phyloP scores from a whole-genome alignment of 2,329 filamentous ascomycete genomes.

The Colletotrichum sp. region DNA sequence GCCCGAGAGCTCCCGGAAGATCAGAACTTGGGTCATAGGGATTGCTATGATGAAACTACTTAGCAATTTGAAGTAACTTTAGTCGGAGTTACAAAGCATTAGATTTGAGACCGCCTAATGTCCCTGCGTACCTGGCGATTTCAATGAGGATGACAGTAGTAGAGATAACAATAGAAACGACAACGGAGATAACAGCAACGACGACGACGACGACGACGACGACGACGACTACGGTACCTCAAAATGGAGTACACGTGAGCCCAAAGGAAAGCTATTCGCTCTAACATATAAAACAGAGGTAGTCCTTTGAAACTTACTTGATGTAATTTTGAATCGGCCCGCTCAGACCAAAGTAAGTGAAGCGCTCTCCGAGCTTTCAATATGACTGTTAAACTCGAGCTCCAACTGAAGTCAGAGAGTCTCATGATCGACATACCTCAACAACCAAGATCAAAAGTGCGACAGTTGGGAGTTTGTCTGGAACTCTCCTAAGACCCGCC shows the following conservation, averaged over 20 bases:
- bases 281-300: background rate
- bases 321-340: conserved; percentile 37
- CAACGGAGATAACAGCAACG: no score
- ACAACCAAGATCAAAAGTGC: conserved; percentile 31
- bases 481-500: conserved; percentile 26
- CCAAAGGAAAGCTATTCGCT: background rate
- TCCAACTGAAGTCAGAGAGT: background rate
- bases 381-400: background rate
- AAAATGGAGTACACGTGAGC: background rate
- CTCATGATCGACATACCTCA: conserved; percentile 16
- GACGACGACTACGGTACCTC: background rate
- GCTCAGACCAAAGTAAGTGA: conserved; percentile 34
- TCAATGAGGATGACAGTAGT: background rate
- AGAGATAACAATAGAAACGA: background rate
- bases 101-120: background rate
- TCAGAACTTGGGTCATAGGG: conserved; percentile 25
- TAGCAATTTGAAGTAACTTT: background rate
- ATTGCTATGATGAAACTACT: conserved; percentile 2
- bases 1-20: conserved; percentile 21
- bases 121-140: fast-evolving
- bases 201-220: background rate
- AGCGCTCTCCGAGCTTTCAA: conserved; percentile 31
- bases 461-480: conserved; percentile 30
- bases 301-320: conserved; percentile 20
- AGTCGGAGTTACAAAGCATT: background rate